Percentiles rank a stretch among this genome's conserved stretches.
phyloP scores from a whole-genome alignment of 306 rosid species.

The Cucurbita pepo region DNA sequence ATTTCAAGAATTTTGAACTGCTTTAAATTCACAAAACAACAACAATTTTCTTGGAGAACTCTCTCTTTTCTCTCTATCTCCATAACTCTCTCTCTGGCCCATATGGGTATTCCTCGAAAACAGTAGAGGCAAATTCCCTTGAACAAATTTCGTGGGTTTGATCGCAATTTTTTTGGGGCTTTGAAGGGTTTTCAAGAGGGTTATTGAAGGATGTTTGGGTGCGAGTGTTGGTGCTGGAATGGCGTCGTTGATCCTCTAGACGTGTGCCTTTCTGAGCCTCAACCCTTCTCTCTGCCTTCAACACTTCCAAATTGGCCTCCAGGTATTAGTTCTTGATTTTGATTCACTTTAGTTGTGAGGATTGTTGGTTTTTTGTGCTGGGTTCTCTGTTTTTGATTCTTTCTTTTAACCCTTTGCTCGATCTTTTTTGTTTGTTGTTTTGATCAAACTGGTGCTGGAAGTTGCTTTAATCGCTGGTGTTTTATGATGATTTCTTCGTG shows the following conservation, averaged over 20 bases:
- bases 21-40: not conserved
- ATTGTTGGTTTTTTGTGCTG: not conserved
- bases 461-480: not conserved
- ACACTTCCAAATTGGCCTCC: conserved; percentile 77
- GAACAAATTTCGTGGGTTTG: not conserved
- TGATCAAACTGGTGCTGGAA: not conserved
- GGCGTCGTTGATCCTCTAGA: conserved; percentile 8
- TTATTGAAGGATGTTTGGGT: conserved; percentile 36
- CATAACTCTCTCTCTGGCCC: not conserved
- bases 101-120: no score
- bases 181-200: not conserved
- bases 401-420: not conserved
- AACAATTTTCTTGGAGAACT: not conserved
- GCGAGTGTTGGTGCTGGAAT: conserved; percentile 46
- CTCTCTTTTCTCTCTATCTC: not conserved
- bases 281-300: conserved; percentile 55
- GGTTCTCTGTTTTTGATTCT: not conserved
- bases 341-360: not conserved
- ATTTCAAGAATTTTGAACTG: not conserved
- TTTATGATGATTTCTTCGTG: not conserved
- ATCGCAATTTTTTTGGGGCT: not conserved
- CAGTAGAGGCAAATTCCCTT: not conserved
- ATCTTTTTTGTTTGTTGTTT: not conserved
- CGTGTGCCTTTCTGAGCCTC: conserved; percentile 16
- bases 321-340: conserved; percentile 21